Conservation (phyloP, 1,284 basidiomycete species). For the Tetrapyrgos nigripes region DNA sequence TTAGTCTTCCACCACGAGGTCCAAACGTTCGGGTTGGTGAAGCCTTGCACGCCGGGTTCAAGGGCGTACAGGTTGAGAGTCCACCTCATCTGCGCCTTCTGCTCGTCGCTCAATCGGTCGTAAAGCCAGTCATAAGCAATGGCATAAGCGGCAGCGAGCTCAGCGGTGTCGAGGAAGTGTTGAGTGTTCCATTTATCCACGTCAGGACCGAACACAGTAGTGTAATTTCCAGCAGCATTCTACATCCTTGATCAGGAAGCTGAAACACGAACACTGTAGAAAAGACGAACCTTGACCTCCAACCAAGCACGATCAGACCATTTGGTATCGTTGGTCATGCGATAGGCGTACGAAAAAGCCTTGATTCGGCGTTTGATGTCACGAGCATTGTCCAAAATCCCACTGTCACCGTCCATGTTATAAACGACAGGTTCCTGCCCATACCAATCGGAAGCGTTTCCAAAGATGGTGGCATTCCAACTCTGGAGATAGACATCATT, state of each 20-base stretch:
- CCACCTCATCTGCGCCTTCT: slow-evolving; percentile 74
- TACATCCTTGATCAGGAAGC: slow-evolving; percentile 18
- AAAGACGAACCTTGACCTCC: slow-evolving; percentile 74
- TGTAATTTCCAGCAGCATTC: neutral
- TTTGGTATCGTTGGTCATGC: slow-evolving; percentile 87
- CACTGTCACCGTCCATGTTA: slow-evolving; percentile 81
- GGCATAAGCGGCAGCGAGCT: slow-evolving; percentile 86
- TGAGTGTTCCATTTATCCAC: slow-evolving; percentile 77
- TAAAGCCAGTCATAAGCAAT: slow-evolving; percentile 97
- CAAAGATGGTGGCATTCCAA: slow-evolving; percentile 94
- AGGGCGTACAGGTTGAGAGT: slow-evolving; percentile 87
- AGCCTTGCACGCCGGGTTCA: slow-evolving; percentile 60
- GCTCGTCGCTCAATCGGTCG: slow-evolving; percentile 79
- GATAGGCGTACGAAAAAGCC: slow-evolving; percentile 91
- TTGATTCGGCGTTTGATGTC: slow-evolving; percentile 92
- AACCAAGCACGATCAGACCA: slow-evolving; percentile 87
- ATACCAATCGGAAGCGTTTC: slow-evolving; percentile 82
- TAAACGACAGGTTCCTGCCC: slow-evolving; percentile 70
- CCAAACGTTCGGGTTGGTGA: slow-evolving; percentile 45
- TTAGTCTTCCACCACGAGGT: slow-evolving; percentile 67
- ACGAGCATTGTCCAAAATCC: slow-evolving; percentile 92
- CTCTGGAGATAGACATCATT: slow-evolving; percentile 85
- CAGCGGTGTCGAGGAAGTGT: slow-evolving; percentile 95
- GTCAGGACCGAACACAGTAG: slow-evolving; percentile 61
- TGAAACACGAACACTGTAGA: slow-evolving; percentile 8